Conservation (phyloP, 805 yeast species). For the Cyberlindnera samutprakarnensis region DNA sequence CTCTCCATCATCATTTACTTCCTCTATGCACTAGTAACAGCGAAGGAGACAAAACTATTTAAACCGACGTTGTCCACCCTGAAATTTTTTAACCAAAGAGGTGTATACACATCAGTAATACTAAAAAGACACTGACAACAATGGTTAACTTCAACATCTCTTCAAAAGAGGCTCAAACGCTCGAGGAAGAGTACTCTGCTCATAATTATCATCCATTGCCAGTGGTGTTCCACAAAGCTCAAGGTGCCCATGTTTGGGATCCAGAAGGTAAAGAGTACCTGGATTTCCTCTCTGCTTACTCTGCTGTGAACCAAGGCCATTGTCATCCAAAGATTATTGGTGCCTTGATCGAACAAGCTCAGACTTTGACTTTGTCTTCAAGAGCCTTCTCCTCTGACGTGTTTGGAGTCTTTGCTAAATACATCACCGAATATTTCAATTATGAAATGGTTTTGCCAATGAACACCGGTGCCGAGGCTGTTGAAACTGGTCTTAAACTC, state of each 20-base stretch:
- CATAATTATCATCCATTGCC: constrained; percentile 97
- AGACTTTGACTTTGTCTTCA: constrained; percentile 74
- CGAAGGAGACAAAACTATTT: constrained; percentile 8
- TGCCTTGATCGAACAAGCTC: constrained; percentile 85
- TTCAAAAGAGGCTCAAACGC: constrained; percentile 54
- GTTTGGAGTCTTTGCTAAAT: constrained; percentile 82
- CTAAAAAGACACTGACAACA: not conserved
- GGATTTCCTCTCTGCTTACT: constrained; percentile 90
- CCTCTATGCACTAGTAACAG: constrained; percentile 21
- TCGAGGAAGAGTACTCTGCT: constrained; percentile 80
- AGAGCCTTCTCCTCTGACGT: constrained; percentile 90
- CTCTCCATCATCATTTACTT: too few relatives aligned
- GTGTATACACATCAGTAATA: too few relatives aligned
- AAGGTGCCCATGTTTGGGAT: constrained; percentile 95
- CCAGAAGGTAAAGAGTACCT: constrained; percentile 94
- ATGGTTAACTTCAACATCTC: constrained; percentile 39
- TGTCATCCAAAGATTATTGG: constrained; percentile 88
- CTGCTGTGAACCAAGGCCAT: constrained; percentile 97
- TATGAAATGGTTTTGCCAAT: constrained; percentile 93
- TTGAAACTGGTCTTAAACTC: constrained; percentile 86
- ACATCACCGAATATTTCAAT: constrained; percentile 77
- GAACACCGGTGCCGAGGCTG: constrained; percentile 99
- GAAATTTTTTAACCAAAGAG: constrained; percentile 1
- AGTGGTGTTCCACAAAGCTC: constrained; percentile 80
- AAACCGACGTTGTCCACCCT: constrained; percentile 1